Evolutionary conservation across 192 early-diverging fungal species (phyloP), one percentile per base, ranked within the genome.

Genomic region (Coemansia sp.): DNA sequence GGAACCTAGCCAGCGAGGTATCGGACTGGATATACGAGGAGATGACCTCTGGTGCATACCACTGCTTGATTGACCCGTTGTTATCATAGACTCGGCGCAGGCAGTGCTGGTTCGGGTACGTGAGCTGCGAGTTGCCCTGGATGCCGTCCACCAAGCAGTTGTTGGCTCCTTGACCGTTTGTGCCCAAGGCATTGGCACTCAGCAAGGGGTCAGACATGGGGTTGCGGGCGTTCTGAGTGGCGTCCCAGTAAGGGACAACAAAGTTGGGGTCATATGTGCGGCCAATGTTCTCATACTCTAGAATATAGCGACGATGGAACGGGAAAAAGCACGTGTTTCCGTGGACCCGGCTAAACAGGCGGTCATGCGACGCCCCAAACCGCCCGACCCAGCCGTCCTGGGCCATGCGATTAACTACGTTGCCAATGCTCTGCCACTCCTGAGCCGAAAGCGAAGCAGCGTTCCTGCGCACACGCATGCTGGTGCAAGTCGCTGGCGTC

Each of bases 241-340:
- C 74, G 42, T 84, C 83, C 77, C 77, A 84, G 67, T 84, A 84
- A 4, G 83, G 83, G 5, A 80, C 61, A 20, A 68, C 67, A 71
- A 80, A 74, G 65, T 61, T 70, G 35, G 77, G 69, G 61, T 79
- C 67, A 48, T 80, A 80, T 8, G 2, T 59, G 50, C 72, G 74
- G 13, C 71, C 67, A 36, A 73, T 60, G 39, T 72, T 73, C 26
- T 84, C 83, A 48, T 77, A 74, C 66, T 84, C 83, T 1, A 77
- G 59, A 57, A 84, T 58, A 13, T 66, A 81, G 66, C 74, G 77
- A 20, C 83, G 83, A 37, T 84, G 83, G 74, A 80, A 84, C 18
- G 77, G 78, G 66, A 84, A 77, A 59, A 84, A 81, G 39, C 56
- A 51, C 9, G 77, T 73, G 60, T 74, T 80, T 26, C 77, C 69